Evolutionary conservation across 2,329 filamentous ascomycete species (phyloP).

Genomic region (Nectriaceae sp.): DNA sequence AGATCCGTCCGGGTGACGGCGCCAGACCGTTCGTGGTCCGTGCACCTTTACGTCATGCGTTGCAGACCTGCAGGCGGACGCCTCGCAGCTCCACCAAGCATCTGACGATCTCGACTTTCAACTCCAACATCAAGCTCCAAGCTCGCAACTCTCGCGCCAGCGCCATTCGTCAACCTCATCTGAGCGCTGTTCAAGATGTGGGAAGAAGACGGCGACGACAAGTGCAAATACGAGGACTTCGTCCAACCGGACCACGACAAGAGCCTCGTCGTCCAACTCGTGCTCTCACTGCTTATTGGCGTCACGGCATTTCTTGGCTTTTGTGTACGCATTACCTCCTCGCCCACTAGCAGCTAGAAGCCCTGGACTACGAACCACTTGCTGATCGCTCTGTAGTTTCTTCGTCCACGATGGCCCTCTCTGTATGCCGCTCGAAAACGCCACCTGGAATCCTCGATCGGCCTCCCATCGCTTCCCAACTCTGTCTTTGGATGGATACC

Average conservation of each 20-base stretch:
- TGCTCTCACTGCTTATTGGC: conserved; percentile 71
- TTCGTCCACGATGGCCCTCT: conserved; percentile 88
- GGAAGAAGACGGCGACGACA: conserved; percentile 16
- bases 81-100: background rate
- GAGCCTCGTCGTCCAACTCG: conserved; percentile 65
- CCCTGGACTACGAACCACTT: background rate
- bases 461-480: conserved; percentile 78
- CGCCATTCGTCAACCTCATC: too few species aligned
- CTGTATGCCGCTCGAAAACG: conserved; percentile 89
- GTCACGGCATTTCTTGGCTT: conserved; percentile 73
- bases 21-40: background rate
- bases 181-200: too few species aligned
- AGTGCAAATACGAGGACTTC: conserved; percentile 24
- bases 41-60: background rate
- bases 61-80: background rate
- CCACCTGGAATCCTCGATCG: conserved; percentile 58
- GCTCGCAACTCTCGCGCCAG: too few species aligned
- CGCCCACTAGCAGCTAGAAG: background rate
- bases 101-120: background rate
- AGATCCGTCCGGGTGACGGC: too few species aligned
- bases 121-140: too few species aligned
- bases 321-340: conserved; percentile 60
- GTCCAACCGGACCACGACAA: conserved; percentile 35
- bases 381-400: conserved; percentile 52
- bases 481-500: conserved; percentile 94